Base-by-base conservation (phyloP, 2,329 filamentous ascomycete genomes). In the Paramyrothecium roridum region DNA sequence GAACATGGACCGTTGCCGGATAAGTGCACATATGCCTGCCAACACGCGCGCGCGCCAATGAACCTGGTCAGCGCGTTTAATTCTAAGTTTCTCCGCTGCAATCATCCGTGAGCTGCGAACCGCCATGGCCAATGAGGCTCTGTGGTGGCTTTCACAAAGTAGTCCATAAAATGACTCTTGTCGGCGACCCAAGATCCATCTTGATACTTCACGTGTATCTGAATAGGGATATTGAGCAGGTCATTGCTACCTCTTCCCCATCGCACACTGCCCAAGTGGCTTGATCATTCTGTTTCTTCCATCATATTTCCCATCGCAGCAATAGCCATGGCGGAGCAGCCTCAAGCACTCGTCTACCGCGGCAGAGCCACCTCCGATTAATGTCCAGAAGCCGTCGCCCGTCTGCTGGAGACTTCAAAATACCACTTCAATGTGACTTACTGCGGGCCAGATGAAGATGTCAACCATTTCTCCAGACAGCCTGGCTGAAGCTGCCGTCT, bases 271-370 rank as follows among this genome's bases (percentile, higher is more conserved):
- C 33, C n/a, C n/a, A n/a, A n/a, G 33, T 16, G 8, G 33, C 33
- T 37, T 16, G 16, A 37, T 37, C 16, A 16, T 37, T 16, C 8
- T 37, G 33, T 37, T 37, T 16, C 33, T 37, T 10, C 16, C 33
- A 8, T 16, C 16, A 37, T 8, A 8, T 16, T 10, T 37, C 8
- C 33, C 16, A 37, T 37, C 33, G 16, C 33, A 37, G n/a, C n/a
- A n/a, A n/a, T n/a, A n/a, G n/a, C 33, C 33, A 8, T 37, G 33
- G 8, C 33, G 16, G 33, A 37, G 33, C 16, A 21, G 45, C n/a
- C n/a, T 8, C 45, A 50, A 30, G 61, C 61, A 17, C 52, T 66
- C 7, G 63, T 66, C 17, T 66, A 65, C 53, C 61, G 61, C 19
- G 61, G 62, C 8, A 56, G 58, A 1, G 53, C 56, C 2, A 55